These are phyloP conservation scores for Claviceps africana DNA, from an alignment of 2,329 filamentous ascomycete species.

Conservation along the genomic window DNA sequence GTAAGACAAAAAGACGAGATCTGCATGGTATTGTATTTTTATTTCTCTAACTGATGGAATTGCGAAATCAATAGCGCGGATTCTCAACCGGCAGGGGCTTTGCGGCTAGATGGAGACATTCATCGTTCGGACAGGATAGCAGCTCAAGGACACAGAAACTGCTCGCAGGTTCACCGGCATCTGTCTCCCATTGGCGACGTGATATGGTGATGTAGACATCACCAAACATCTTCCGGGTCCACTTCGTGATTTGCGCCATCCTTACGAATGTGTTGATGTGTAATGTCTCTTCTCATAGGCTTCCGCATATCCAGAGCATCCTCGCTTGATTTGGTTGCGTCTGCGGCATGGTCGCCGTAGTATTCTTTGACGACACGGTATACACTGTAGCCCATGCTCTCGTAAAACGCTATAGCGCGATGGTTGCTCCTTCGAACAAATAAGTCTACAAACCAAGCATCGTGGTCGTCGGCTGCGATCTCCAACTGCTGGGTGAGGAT, in stretches of 20 bases:
- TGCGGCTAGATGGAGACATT: neutral
- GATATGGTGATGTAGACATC: neutral
- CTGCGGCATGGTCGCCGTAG: conserved; percentile 70
- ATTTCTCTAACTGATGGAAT: no score
- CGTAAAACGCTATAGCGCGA: conserved; percentile 78
- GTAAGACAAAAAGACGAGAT: neutral
- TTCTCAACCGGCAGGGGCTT: neutral
- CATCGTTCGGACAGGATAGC: neutral
- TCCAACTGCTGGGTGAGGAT: conserved; percentile 72
- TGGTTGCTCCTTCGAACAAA: conserved; percentile 84
- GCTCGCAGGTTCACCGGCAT: neutral
- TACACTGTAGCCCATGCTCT: conserved; percentile 81
- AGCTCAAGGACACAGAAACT: neutral
- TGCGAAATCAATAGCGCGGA: neutral
- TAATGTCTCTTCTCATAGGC: conserved; percentile 66
- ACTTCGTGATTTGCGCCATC: conserved; percentile 71
- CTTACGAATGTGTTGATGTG: conserved; percentile 60
- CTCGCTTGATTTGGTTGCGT: conserved; percentile 50
- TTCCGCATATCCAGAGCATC: conserved; percentile 98
- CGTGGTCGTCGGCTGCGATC: conserved; percentile 62
- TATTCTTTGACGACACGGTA: conserved; percentile 83
- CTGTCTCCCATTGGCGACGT: neutral
- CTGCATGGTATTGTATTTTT: no score
- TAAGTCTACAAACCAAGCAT: conserved; percentile 90
- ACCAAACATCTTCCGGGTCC: conserved; percentile 77